Percentiles rank a stretch among this genome's conserved stretches.
Conservation (phyloP, 768 basidiomycete genomes). For the Phaffia tasmanica region DNA sequence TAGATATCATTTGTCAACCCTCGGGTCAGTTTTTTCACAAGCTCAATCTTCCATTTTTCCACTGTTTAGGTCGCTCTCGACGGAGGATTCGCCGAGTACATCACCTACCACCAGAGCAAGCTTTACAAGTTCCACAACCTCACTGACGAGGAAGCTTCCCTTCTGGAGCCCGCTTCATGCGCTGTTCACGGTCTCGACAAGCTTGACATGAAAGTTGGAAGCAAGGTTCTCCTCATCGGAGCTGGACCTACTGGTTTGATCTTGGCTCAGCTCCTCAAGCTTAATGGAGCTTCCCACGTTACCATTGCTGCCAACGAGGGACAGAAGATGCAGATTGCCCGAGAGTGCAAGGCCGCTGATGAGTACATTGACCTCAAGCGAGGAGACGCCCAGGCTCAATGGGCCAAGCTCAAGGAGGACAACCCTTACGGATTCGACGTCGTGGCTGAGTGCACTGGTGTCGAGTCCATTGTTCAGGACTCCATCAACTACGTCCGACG, state of each 20-base stretch:
- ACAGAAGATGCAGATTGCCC: conserved; percentile 71
- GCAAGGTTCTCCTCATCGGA: conserved; percentile 72
- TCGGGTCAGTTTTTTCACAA: too few relatives aligned
- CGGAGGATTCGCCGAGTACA: conserved; percentile 69
- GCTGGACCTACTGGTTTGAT: conserved; percentile 91
- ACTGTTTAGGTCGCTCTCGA: conserved; percentile 41
- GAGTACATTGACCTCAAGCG: conserved; percentile 79
- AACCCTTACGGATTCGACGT: conserved; percentile 83
- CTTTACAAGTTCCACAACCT: conserved; percentile 80
- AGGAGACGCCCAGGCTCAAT: conserved; percentile 60
- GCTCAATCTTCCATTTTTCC: too few relatives aligned
- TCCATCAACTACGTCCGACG: conserved; percentile 79
- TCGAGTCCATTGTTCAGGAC: conserved; percentile 75
- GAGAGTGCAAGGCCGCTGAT: conserved; percentile 63
- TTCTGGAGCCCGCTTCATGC: conserved; percentile 81
- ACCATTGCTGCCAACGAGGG: conserved; percentile 77
- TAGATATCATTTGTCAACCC: too few relatives aligned
- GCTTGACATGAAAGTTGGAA: conserved; percentile 65
- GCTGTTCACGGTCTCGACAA: conserved; percentile 88
- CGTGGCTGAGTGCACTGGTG: conserved; percentile 70
- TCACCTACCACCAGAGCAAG: conserved; percentile 50
- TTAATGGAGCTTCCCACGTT: conserved; percentile 69
- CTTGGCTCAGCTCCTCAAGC: conserved; percentile 72
- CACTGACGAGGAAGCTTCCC: conserved; percentile 72
- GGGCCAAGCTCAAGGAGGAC: conserved; percentile 65